Evolutionary conservation across 2,329 filamentous ascomycete genomes (phyloP), one percentile per base, ranked within the genome.

Genomic region (Trematosphaeria pertusa): DNA sequence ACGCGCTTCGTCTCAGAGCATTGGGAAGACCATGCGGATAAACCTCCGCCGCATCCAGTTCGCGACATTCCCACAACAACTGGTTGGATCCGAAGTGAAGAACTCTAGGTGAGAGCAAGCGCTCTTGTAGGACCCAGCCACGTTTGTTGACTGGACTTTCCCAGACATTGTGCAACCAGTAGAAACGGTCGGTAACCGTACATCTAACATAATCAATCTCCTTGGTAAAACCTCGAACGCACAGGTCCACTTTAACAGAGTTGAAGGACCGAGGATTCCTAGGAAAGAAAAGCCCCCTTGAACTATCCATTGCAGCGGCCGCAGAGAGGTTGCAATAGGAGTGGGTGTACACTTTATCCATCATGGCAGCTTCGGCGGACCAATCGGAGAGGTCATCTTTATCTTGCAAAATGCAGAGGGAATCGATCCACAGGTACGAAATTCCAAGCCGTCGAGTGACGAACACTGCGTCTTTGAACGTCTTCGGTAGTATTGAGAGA

Each of bases 41-140:
- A 0, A 30, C 48, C 39, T 59, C 59, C 17, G 47, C 50, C 3
- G 56, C 56, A 9, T 24, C 28, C 14, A 39, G 14, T 4, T 48
- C 36, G 5, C 37, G 14, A 22, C 60, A 62, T 32, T 64, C 62
- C 54, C 54, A 62, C 33, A 59, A 57, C 3, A 62, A 28, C 39
- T 65, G 58, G 2, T 47, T 9, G 4, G 14, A 11, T 0, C 48
- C 41, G 20, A 58, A 63, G 18, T 64, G 56, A 4, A 62, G 35
- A 7, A 57, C 18, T 4, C 59, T 54, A 5, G 45, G 56, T 2
- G 58, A 45, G 1, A 63, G 52, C 21, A 61, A 37, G 0, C 58
- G 49, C 37, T 63, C 46, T 32, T 56, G 44, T 8, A 50, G n/a
- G 4, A 48, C 26, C 46, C 46, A 53, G 4, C 14, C 21, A 3